phyloP scores from a whole-genome alignment of 176 grass and related monocot genomes.

The Leersia perrieri region DNA sequence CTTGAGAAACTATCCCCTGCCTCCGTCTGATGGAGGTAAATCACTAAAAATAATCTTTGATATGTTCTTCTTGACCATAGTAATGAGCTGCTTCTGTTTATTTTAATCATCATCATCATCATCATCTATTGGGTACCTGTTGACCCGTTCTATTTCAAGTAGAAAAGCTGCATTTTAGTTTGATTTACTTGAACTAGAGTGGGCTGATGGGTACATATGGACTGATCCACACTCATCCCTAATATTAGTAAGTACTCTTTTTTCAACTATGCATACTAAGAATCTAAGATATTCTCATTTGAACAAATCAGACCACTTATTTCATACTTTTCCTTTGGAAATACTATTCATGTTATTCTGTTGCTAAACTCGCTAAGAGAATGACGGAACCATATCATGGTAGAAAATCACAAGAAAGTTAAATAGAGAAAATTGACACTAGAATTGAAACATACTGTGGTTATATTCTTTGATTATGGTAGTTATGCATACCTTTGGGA shows the following conservation, averaged over 20 bases:
- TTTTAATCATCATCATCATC: no score
- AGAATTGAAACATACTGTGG: not conserved
- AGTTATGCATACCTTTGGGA: not conserved
- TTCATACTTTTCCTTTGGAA: slow-evolving; percentile 21
- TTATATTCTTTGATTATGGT: not conserved
- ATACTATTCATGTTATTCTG: slow-evolving; percentile 5
- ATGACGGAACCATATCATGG: not conserved
- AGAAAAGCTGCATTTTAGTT: not conserved
- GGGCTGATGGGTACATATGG: not conserved
- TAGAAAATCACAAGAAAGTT: not conserved
- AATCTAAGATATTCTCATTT: not conserved
- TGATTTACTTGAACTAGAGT: not conserved
- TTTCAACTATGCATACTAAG: not conserved
- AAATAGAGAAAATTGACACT: not conserved
- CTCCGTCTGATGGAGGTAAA: slow-evolving; percentile 50
- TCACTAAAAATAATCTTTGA: slow-evolving; percentile 6
- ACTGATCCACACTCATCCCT: not conserved
- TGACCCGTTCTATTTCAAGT: not conserved
- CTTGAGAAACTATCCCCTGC: slow-evolving; percentile 68
- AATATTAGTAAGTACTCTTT: not conserved
- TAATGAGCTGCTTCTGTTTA: not conserved
- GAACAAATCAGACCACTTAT: not conserved
- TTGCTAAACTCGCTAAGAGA: not conserved
- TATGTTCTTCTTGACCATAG: slow-evolving; percentile 1
- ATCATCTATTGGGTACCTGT: not conserved